Evolutionary conservation across 2,329 filamentous ascomycete species (phyloP).

Genomic region (Immersiporthe knoxdaviesiana): DNA sequence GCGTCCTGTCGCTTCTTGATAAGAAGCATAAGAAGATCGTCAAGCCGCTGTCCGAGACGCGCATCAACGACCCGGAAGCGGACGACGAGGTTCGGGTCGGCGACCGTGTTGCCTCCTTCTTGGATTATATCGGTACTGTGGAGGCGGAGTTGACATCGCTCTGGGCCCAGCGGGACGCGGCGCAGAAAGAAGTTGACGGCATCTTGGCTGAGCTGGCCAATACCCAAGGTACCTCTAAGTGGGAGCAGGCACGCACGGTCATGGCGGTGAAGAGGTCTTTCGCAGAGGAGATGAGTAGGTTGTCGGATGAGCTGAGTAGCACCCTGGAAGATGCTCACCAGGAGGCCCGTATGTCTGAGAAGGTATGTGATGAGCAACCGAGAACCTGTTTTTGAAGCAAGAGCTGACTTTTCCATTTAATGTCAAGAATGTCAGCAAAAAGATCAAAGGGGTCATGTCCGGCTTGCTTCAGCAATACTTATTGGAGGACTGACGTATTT

Average conservation of each 20-base stretch:
- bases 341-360: constrained; percentile 22
- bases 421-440: constrained; percentile 21
- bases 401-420: constrained; percentile 3
- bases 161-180: constrained; percentile 40
- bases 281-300: constrained; percentile 13
- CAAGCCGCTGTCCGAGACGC: constrained; percentile 16
- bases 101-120: constrained; percentile 25
- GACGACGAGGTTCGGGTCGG: constrained; percentile 14
- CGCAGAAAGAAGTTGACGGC: constrained; percentile 47
- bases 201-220: constrained; percentile 27
- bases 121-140: constrained; percentile 26
- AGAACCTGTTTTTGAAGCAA: not conserved
- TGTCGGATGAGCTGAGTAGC: constrained; percentile 15
- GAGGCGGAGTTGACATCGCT: constrained; percentile 29
- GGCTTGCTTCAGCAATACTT: constrained; percentile 28
- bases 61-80: constrained; percentile 4
- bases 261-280: constrained; percentile 15
- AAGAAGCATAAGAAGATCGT: constrained; percentile 17
- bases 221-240: not conserved
- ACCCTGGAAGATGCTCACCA: constrained; percentile 23
- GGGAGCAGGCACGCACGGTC: not conserved
- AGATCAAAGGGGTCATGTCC: constrained; percentile 25
- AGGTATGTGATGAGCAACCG: constrained; percentile 5
- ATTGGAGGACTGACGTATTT: constrained; percentile 22
- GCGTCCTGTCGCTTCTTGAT: constrained; percentile 11